Base-by-base conservation (phyloP, 306 rosid genomes). In the Quercus berberidifolia region DNA sequence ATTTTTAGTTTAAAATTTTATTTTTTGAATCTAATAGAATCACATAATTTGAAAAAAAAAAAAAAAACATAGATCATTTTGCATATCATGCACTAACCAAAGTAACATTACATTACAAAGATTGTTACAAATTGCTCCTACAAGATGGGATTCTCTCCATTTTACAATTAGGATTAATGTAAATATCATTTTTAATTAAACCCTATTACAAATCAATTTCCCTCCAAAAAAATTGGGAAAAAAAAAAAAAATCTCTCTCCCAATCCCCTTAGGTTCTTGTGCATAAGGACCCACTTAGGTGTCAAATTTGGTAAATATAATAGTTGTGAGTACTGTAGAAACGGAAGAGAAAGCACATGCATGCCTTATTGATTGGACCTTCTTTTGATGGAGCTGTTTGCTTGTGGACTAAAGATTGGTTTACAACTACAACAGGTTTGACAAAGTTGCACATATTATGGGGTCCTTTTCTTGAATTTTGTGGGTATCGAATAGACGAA, bases 371-470 rank as follows among this genome's bases (percentile, higher is more conserved):
- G 35, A 35, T 57, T 73, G 80, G 41, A 35, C 23, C 82, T 76
- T 71, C 78, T 73, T 83, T 83, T 76, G 80, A 68, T 73, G 64
- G 62, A 8, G 75, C 65, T 46, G 57, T 79, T 86, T 76, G 65
- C 55, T 79, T 79, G 76, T 56, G 11, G 82, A 78, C 23, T 31
- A 15, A 20, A 55, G 46, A n/a, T 31, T 56, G 55, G 67, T 49
- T 33, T 33, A 33, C 77, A 74, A 35, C 77, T 43, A 35, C 68
- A 33, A 3, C 25, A 23, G 12, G n/a, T 56, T 56, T 74, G 77
- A 56, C 52, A 56, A 74, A 56, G 28, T 55, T 31, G 14, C 30
- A 31, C n/a, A 68, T 17, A 28, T n/a, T 52, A 33, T 15, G 51
- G 51, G 21, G 35, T 55, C 77, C 17, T n/a, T 56, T 74, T 74